Percentiles rank a stretch among this genome's conserved stretches.
These are phyloP conservation scores for Aspergillus pseudoviridinutans DNA, from an alignment of 2,329 filamentous ascomycete genomes.

Conservation along the genomic window DNA sequence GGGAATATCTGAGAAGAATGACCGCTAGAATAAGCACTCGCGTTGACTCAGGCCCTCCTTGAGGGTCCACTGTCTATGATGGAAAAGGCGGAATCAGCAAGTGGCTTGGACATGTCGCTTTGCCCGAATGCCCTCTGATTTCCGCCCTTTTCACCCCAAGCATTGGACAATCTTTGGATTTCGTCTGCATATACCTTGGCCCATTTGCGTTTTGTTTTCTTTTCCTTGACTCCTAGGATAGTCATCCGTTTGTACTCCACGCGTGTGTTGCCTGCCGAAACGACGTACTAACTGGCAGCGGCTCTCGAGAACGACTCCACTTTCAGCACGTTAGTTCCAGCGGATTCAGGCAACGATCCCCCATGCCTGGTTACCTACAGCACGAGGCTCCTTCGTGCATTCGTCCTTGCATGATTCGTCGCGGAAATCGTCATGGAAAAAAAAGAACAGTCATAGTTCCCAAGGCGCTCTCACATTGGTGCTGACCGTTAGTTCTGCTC, in stretches of 20 bases:
- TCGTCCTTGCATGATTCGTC: background rate
- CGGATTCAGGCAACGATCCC: background rate
- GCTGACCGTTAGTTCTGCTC: background rate
- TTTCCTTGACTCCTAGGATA: background rate
- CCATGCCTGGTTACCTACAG: background rate
- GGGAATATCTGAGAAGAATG: background rate
- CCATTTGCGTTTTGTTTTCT: background rate
- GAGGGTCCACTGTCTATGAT: background rate
- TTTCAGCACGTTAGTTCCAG: background rate
- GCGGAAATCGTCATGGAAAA: background rate
- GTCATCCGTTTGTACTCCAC: background rate
- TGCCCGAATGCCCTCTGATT: background rate
- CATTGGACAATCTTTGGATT: background rate
- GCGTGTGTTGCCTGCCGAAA: background rate
- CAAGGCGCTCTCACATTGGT: background rate
- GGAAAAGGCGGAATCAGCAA: slow-evolving; percentile 1
- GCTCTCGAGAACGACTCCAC: background rate
- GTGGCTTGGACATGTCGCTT: slow-evolving; percentile 1
- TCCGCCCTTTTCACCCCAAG: background rate
- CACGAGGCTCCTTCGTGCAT: background rate
- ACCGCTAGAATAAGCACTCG: background rate
- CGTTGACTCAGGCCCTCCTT: background rate
- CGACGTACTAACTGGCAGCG: background rate
- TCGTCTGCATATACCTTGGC: background rate
- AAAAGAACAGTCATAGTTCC: background rate